Evolutionary conservation across 352 stramenopile species (phyloP).

Genomic region (Phytophthora palmivora): DNA sequence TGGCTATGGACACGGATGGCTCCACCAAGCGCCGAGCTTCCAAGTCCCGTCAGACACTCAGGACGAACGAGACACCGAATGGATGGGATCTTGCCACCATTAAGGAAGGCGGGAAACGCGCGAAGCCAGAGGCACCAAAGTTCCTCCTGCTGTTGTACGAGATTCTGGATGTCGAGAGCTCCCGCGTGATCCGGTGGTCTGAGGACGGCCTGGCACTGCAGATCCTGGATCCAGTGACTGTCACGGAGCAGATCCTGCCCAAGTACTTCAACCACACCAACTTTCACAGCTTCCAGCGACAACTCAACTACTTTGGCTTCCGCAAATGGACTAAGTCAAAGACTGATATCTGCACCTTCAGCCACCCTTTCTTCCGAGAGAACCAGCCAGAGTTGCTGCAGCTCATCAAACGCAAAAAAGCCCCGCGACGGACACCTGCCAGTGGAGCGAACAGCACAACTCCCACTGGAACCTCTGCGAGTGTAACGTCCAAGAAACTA

Average conservation of each 20-base stretch:
- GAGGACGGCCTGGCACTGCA: slow-evolving; percentile 77
- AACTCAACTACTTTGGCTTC: slow-evolving; percentile 95
- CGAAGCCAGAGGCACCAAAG: slow-evolving; percentile 75
- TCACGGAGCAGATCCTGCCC: slow-evolving; percentile 82
- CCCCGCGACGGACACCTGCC: slow-evolving; percentile 49
- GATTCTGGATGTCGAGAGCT: slow-evolving; percentile 82
- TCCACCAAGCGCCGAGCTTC: slow-evolving; percentile 18
- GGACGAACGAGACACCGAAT: slow-evolving; percentile 13
- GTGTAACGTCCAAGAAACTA: slow-evolving; percentile 38
- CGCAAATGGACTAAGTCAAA: slow-evolving; percentile 88
- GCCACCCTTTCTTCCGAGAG: slow-evolving; percentile 77
- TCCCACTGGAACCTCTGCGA: slow-evolving; percentile 7
- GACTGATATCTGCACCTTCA: slow-evolving; percentile 89
- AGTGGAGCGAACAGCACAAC: slow-evolving; percentile 16
- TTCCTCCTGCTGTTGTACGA: slow-evolving; percentile 84
- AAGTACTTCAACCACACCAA: slow-evolving; percentile 95
- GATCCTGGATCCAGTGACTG: slow-evolving; percentile 74
- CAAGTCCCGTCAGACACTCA: slow-evolving; percentile 19
- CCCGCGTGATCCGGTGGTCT: slow-evolving; percentile 77
- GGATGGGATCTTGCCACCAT: slow-evolving; percentile 36
- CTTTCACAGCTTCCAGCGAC: slow-evolving; percentile 92
- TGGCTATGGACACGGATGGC: neutral
- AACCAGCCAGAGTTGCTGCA: slow-evolving; percentile 80
- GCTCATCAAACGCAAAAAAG: slow-evolving; percentile 86
- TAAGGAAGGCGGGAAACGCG: slow-evolving; percentile 45